These are phyloP conservation scores for Botrytis hyacinthi DNA, from an alignment of 2,329 filamentous ascomycete species.

Conservation along the genomic window DNA sequence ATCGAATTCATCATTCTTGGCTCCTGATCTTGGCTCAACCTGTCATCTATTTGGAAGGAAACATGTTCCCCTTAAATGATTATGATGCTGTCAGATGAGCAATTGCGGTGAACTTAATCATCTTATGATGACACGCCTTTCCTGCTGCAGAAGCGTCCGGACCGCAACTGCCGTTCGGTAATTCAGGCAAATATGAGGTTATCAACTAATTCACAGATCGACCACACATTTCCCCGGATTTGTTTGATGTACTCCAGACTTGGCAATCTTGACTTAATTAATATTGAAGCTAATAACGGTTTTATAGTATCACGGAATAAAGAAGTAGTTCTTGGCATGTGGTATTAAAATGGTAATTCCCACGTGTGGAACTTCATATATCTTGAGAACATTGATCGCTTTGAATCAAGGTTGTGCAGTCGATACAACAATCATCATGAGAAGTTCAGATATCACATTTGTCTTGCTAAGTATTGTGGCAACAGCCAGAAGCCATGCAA, in stretches of 20 bases:
- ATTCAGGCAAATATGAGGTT: constrained; percentile 18
- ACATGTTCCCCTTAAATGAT: background rate
- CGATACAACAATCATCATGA: background rate
- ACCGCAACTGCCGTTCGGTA: constrained; percentile 13
- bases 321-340: background rate
- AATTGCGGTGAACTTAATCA: background rate
- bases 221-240: constrained; percentile 4
- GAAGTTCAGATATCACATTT: background rate
- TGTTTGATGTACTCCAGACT: background rate
- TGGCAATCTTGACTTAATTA: background rate
- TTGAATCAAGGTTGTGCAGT: background rate
- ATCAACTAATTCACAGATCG: background rate
- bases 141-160: background rate
- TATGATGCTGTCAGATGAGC: background rate
- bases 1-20: background rate
- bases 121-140: background rate
- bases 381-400: background rate
- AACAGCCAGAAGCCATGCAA: constrained; percentile 43
- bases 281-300: background rate
- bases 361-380: background rate
- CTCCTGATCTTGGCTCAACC: background rate
- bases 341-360: background rate
- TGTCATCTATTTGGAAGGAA: background rate
- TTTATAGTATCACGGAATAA: background rate
- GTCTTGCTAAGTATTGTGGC: background rate